Evolutionary conservation across 2,329 filamentous ascomycete species (phyloP), one percentile per base, ranked within the genome.

Genomic region (Dactylella cylindrospora): DNA sequence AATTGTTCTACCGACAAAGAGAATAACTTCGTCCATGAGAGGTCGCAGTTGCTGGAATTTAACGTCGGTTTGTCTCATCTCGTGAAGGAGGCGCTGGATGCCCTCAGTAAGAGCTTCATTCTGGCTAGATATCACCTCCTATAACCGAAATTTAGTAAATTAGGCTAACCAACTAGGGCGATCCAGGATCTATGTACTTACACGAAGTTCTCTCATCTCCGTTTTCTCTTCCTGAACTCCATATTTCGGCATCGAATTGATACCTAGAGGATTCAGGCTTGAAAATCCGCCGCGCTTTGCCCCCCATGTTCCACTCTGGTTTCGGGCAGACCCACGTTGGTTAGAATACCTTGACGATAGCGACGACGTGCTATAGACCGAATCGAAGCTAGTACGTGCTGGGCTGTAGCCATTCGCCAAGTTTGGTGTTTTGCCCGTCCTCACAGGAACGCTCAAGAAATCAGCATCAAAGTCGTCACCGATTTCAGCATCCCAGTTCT

Each of bases 21-120:
- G 78, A 5, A 81, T 80, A 67, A 93, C 91, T 51, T 83, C 79
- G 51, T 77, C 77, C 64, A 93, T 85, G 70, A 57, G 44, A 31
- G 51, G 22, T 20, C 80, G 80, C 61, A 94, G 84, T 55, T 82
- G 79, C 53, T 80, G 76, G 55, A 86, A 80, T 22, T 78, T 75
- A 23, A 80, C 80, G 66, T 86, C 81, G 5, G 52, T 51, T 44
- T 79, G 77, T 49, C 86, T 84, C 64, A 90, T 84, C 23, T 82
- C 82, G 49, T 80, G 79, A 39, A 94, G 87, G 5, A 95, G 80
- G n/a, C 83, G 81, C 73, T 93, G 87, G 66, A 94, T 90, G 36
- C 83, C 86, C 66, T 88, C 83, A 20, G 93, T 84, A 59, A 95
- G 79, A 2, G 83, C 76, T 44, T 87, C 86, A 8, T 86, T 90